A percentile compares a stretch with the other conserved stretches of the same genome.
Conservation (phyloP, 2,329 filamentous ascomycete genomes). For the Ascochyta pisi region DNA sequence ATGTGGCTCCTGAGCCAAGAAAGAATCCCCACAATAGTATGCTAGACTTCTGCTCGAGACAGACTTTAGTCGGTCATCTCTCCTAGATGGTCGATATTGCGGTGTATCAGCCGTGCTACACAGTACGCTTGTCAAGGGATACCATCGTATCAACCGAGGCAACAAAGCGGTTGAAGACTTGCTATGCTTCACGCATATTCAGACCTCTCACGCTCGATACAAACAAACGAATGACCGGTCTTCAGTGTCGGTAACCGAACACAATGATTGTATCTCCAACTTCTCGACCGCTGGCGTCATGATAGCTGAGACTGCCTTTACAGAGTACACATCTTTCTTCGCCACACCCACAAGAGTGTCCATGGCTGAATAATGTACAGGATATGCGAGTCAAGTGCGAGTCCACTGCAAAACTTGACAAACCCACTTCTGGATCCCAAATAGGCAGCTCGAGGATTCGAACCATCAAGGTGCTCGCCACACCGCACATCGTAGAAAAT, state of each 20-base stretch:
- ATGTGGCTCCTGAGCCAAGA: too few relatives aligned
- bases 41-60: not conserved
- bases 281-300: too few relatives aligned
- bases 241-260: too few relatives aligned
- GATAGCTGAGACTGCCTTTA: not conserved
- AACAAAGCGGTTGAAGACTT: not conserved
- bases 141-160: not conserved
- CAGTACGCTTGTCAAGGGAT: not conserved
- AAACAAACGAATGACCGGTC: too few relatives aligned
- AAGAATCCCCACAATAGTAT: not conserved
- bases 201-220: too few relatives aligned
- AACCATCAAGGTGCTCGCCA: conserved; percentile 8
- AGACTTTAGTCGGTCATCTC: not conserved
- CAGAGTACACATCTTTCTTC: not conserved
- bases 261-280: too few relatives aligned
- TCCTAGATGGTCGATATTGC: not conserved
- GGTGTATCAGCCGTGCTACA: not conserved
- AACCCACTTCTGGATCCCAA: not conserved
- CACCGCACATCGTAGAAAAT: too few relatives aligned
- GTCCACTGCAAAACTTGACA: not conserved
- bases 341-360: not conserved
- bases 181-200: too few relatives aligned
- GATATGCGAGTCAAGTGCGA: not conserved
- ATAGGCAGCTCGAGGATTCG: conserved; percentile 9
- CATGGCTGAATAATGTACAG: not conserved